These are phyloP conservation scores for Vigna nakashimae DNA, from an alignment of 306 rosid species.

Conservation along the genomic window DNA sequence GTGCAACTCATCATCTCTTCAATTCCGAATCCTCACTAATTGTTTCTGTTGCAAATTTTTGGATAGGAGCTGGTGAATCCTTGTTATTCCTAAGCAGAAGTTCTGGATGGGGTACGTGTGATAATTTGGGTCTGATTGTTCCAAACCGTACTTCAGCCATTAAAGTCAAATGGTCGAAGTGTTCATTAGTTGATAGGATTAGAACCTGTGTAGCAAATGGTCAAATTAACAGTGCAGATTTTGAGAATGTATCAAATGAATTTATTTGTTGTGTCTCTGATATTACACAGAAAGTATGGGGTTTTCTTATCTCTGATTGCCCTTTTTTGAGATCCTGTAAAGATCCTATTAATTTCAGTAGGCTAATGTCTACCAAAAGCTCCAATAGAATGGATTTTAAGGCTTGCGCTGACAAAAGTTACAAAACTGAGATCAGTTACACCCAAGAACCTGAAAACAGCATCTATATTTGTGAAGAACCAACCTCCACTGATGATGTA, in stretches of 20 bases:
- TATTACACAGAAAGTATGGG: conserved; percentile 55
- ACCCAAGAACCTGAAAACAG: conserved; percentile 34
- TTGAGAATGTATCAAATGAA: conserved; percentile 51
- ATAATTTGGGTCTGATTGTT: conserved; percentile 39
- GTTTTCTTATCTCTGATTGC: conserved; percentile 53
- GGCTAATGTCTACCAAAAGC: conserved; percentile 36
- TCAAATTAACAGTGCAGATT: conserved; percentile 45
- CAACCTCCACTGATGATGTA: conserved; percentile 35
- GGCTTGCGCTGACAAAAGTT: background rate
- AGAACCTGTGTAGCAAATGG: conserved; percentile 40
- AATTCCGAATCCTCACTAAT: conserved; percentile 68
- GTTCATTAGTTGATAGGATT: conserved; percentile 53
- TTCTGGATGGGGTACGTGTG: conserved; percentile 51
- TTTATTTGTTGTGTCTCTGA: conserved; percentile 53
- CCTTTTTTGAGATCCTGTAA: conserved; percentile 50
- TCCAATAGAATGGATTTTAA: conserved; percentile 20
- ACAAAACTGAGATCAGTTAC: conserved; percentile 12
- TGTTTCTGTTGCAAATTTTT: conserved; percentile 69
- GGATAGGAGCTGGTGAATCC: conserved; percentile 79
- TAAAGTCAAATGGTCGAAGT: conserved; percentile 51
- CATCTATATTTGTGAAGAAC: conserved; percentile 15
- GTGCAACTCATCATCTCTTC: conserved; percentile 76
- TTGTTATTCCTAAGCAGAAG: conserved; percentile 60
- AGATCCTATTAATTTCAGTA: conserved; percentile 61
- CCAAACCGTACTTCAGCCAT: conserved; percentile 39